Evolutionary conservation across 225 moss, liverwort and hornwort species (phyloP).

Genomic region (Sphagnum contortum): DNA sequence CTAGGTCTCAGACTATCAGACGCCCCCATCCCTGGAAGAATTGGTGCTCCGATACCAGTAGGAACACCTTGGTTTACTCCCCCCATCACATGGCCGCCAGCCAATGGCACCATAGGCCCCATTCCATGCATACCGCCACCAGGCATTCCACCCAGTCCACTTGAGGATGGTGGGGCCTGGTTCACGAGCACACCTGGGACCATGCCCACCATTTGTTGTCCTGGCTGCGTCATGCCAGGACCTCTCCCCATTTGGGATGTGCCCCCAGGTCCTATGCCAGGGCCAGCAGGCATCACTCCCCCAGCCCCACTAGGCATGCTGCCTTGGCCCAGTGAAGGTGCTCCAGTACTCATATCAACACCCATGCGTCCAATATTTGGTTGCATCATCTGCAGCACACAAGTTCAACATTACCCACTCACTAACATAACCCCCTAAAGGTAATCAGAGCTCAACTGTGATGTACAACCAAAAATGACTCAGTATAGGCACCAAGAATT

Average conservation of each 20-base stretch:
- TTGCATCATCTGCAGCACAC: slow-evolving; percentile 32
- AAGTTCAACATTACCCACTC: no score
- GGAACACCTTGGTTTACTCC: slow-evolving; percentile 5
- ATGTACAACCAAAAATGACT: no score
- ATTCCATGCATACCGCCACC: slow-evolving; percentile 49
- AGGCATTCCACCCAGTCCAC: slow-evolving; percentile 23
- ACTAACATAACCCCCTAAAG: no score
- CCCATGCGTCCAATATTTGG: slow-evolving; percentile 27
- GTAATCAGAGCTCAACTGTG: no score
- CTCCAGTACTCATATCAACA: slow-evolving; percentile 42
- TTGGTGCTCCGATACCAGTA: slow-evolving; percentile 11
- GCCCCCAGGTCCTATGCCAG: slow-evolving; percentile 43
- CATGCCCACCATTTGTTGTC: slow-evolving; percentile 28
- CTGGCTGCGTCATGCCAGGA: slow-evolving; percentile 44
- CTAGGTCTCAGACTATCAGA: slow-evolving; percentile 34
- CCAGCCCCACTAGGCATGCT: slow-evolving; percentile 34
- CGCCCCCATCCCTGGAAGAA: slow-evolving; percentile 41
- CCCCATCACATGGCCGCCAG: slow-evolving; percentile 43
- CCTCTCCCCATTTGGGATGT: slow-evolving; percentile 66
- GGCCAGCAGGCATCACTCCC: slow-evolving; percentile 17
- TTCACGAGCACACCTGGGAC: slow-evolving; percentile 51
- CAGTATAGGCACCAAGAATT: no score
- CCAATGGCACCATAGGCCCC: slow-evolving; percentile 15
- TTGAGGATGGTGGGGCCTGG: slow-evolving; percentile 42
- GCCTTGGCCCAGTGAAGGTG: slow-evolving; percentile 33